These are phyloP conservation scores for Paramecium octaurelia DNA, from an alignment of 73 alveolate genomes.

Conservation along the genomic window DNA sequence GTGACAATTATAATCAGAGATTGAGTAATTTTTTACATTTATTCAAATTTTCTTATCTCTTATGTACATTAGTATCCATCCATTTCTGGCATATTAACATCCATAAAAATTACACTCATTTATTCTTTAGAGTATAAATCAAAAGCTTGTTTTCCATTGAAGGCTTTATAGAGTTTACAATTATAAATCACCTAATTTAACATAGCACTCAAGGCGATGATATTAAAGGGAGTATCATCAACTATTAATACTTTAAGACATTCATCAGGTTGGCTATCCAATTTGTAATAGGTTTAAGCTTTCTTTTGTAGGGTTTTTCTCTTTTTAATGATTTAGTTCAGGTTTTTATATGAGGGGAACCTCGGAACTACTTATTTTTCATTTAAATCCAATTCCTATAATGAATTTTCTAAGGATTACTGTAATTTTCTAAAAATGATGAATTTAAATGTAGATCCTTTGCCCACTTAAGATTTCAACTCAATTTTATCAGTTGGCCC, in stretches of 20 bases:
- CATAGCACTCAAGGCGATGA: slow-evolving; percentile 43
- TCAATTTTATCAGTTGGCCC: slow-evolving; percentile 58
- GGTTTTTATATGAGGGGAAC: not conserved
- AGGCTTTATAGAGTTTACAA: slow-evolving; percentile 37
- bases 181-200: not conserved
- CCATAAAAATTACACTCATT: slow-evolving; percentile 45
- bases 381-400: not conserved
- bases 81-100: slow-evolving; percentile 63
- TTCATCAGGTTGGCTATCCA: not conserved
- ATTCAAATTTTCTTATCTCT: slow-evolving; percentile 43
- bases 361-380: not conserved
- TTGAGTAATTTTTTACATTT: not conserved
- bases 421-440: slow-evolving; percentile 14
- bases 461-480: slow-evolving; percentile 32
- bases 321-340: not conserved
- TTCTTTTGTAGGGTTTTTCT: not conserved
- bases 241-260: slow-evolving; percentile 33
- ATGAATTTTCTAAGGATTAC: not conserved
- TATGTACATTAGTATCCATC: slow-evolving; percentile 59
- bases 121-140: slow-evolving; percentile 20
- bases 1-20: slow-evolving; percentile 37
- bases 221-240: slow-evolving; percentile 61
- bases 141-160: slow-evolving; percentile 56
- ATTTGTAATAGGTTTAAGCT: not conserved
- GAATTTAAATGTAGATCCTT: slow-evolving; percentile 51